A percentile compares a stretch with the other conserved stretches of the same genome.
These are phyloP conservation scores for Xylaria sp. DNA, from an alignment of 2,329 filamentous ascomycete genomes.

Conservation along the genomic window DNA sequence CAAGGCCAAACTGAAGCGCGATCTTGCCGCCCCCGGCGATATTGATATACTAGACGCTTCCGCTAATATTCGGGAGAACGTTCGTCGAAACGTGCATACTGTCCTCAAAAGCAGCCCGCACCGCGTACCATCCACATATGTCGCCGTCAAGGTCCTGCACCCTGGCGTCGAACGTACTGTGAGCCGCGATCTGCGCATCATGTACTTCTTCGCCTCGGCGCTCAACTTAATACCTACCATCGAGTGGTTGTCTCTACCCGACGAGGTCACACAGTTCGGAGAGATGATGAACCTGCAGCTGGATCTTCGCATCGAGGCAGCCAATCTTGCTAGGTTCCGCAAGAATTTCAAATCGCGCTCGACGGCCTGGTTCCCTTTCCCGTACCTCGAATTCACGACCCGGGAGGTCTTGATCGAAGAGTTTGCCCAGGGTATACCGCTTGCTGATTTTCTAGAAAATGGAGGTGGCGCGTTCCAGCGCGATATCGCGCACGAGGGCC, in stretches of 20 bases:
- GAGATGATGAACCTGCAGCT: slow-evolving; percentile 99
- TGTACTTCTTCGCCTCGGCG: slow-evolving; percentile 86
- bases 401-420: slow-evolving; percentile 94
- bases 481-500: slow-evolving; percentile 92
- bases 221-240: slow-evolving; percentile 93
- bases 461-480: slow-evolving; percentile 93
- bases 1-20: slow-evolving; percentile 88
- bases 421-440: slow-evolving; percentile 92
- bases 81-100: slow-evolving; percentile 84
- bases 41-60: slow-evolving; percentile 65
- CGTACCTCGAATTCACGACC: slow-evolving; percentile 91
- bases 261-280: slow-evolving; percentile 93
- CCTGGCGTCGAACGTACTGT: slow-evolving; percentile 91
- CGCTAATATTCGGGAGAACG: slow-evolving; percentile 71
- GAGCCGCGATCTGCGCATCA: slow-evolving; percentile 90
- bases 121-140: slow-evolving; percentile 88
- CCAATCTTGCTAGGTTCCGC: slow-evolving; percentile 88
- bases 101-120: slow-evolving; percentile 88
- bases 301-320: slow-evolving; percentile 92
- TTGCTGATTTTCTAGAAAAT: slow-evolving; percentile 89
- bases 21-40: slow-evolving; percentile 73
- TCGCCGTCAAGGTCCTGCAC: slow-evolving; percentile 95
- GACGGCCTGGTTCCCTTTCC: slow-evolving; percentile 97
- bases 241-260: slow-evolving; percentile 95
- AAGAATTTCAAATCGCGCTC: slow-evolving; percentile 89